Base-by-base conservation (phyloP, 768 basidiomycete genomes). In the Infundibulicybe gibba region DNA sequence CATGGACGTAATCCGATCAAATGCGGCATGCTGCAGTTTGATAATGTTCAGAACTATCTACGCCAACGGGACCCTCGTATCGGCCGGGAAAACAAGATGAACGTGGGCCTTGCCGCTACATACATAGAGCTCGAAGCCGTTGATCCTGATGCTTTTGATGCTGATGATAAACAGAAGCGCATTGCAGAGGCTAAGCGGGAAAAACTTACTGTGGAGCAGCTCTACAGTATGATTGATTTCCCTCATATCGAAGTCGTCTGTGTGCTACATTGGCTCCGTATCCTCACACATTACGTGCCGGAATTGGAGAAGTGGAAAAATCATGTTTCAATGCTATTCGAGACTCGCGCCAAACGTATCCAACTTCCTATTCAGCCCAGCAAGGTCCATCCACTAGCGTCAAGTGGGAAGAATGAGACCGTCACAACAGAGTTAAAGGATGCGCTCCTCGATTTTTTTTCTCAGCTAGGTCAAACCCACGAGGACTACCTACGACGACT, bases 41-140 rank as follows among this genome's bases (percentile, higher is more conserved):
- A 66, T 48, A 71, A 61, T 47, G 58, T 64, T 2, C 67, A 67
- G 39, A 56, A 62, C 21, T 64, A 65, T 37, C 33, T 42, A 4
- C 10, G 41, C 6, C 61, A 62, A 40, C 49, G 60, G 1, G 66
- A 68, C 32, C 20, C 41, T 9, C 60, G 54, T 8, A 58, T 66
- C 43, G 66, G 66, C 0, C 55, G 56, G 2, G 57, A 61, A 43
- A 63, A 61, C 46, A 54, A 19, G 45, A 51, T 38, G 46, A 53
- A 47, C 11, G 55, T 60, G 20, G 61, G 58, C 0, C 30, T 62
- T 10, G 57, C 65, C 0, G 64, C 56, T 3, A 63, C 57, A 0
- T 54, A n/a, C n/a, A n/a, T n/a, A n/a, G n/a, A n/a, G n/a, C n/a
- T n/a, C n/a, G n/a, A n/a, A n/a, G n/a, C n/a, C n/a, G n/a, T n/a